Conservation (phyloP, 1,139 yeast species). For the Candida tetrigidarum region DNA sequence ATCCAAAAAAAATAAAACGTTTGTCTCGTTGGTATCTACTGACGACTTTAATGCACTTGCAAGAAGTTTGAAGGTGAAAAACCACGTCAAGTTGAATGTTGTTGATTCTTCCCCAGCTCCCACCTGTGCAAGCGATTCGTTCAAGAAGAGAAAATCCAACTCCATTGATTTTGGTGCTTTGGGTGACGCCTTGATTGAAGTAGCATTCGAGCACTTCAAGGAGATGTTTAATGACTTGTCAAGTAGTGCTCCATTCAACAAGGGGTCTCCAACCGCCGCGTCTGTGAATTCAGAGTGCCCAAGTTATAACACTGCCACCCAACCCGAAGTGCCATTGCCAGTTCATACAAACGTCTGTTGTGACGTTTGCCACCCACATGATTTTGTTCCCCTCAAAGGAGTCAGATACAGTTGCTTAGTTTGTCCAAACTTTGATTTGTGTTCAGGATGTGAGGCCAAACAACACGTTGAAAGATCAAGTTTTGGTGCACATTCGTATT, state of each 20-base stretch:
- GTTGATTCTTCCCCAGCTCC: constrained; percentile 21
- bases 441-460: constrained; percentile 50
- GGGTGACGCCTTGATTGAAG: constrained; percentile 30
- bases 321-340: constrained; percentile 1
- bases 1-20: constrained; percentile 47
- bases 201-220: constrained; percentile 28
- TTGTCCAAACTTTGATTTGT: constrained; percentile 61
- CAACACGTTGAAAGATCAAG: constrained; percentile 19
- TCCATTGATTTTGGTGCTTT: constrained; percentile 25
- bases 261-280: constrained; percentile 7
- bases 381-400: constrained; percentile 46
- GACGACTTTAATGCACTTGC: constrained; percentile 50
- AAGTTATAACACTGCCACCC: background rate
- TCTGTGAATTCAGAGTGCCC: constrained; percentile 1
- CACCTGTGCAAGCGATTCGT: background rate
- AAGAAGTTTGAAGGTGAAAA: constrained; percentile 52
- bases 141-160: constrained; percentile 15
- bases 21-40: constrained; percentile 39
- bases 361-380: constrained; percentile 42
- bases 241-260: constrained; percentile 7
- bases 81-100: constrained; percentile 35
- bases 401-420: constrained; percentile 56
- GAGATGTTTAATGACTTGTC: constrained; percentile 22
- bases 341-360: constrained; percentile 36
- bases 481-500: constrained; percentile 27